Evolutionary conservation across 2,329 filamentous ascomycete species (phyloP).

Genomic region (Aspergillus awamori): DNA sequence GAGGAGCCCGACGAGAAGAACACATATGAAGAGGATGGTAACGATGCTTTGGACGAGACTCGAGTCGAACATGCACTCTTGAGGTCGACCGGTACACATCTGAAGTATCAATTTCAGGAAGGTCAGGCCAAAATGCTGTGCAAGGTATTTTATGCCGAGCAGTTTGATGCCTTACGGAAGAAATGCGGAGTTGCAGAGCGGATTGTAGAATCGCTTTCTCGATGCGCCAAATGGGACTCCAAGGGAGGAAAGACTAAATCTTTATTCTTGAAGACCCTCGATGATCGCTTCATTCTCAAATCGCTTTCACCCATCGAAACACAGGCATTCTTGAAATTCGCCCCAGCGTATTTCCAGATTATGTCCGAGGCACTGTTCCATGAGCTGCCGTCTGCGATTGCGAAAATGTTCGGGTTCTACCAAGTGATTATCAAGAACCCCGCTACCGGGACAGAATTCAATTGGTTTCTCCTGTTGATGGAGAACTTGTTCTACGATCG

Average conservation of each 20-base stretch:
- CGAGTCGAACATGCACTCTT: slow-evolving; percentile 85
- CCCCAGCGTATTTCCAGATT: slow-evolving; percentile 94
- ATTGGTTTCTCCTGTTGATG: slow-evolving; percentile 91
- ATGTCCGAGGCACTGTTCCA: slow-evolving; percentile 97
- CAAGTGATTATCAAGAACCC: slow-evolving; percentile 97
- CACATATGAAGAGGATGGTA: slow-evolving; percentile 29
- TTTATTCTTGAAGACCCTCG: slow-evolving; percentile 92
- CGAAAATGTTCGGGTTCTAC: slow-evolving; percentile 99
- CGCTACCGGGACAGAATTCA: slow-evolving; percentile 85
- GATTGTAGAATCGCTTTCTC: slow-evolving; percentile 90
- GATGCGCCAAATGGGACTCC: slow-evolving; percentile 96
- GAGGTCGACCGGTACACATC: slow-evolving; percentile 82
- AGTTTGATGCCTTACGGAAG: slow-evolving; percentile 89
- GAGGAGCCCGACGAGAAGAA: slow-evolving; percentile 34
- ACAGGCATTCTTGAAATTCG: slow-evolving; percentile 90
- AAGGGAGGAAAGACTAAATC: slow-evolving; percentile 98
- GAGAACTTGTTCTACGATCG: slow-evolving; percentile 98
- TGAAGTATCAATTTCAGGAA: slow-evolving; percentile 94
- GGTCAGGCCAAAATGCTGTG: slow-evolving; percentile 94
- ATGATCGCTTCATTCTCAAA: slow-evolving; percentile 92
- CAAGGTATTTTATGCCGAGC: slow-evolving; percentile 98
- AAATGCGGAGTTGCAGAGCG: slow-evolving; percentile 93
- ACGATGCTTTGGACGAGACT: slow-evolving; percentile 60
- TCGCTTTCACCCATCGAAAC: slow-evolving; percentile 89
- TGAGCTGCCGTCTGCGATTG: slow-evolving; percentile 91